phyloP scores from a whole-genome alignment of 371 early-diverging fungal genomes.

The Gilbertella persicaria region DNA sequence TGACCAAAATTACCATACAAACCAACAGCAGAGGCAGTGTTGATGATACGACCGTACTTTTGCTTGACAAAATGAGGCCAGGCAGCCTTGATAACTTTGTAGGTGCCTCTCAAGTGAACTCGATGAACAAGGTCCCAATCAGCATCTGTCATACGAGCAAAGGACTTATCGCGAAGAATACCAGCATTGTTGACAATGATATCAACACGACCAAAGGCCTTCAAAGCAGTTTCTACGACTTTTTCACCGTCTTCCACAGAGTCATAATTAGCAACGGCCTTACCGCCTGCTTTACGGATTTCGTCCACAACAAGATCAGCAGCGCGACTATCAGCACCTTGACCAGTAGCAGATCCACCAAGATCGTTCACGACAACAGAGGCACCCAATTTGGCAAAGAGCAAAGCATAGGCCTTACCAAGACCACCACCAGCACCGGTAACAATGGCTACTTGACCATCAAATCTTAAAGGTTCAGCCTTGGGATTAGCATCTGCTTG shows the following conservation, averaged over 20 bases:
- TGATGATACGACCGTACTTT: constrained; percentile 88
- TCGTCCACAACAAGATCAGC: constrained; percentile 97
- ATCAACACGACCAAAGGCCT: constrained; percentile 94
- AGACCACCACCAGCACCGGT: constrained; percentile 94
- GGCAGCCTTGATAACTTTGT: constrained; percentile 94
- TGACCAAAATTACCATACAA: constrained; percentile 99
- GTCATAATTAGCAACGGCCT: constrained; percentile 98
- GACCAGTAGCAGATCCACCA: constrained; percentile 59
- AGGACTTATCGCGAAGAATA: constrained; percentile 95
- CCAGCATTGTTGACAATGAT: constrained; percentile 98
- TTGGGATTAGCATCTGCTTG: constrained; percentile 58
- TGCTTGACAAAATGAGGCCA: constrained; percentile 96
- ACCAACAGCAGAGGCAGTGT: constrained; percentile 94
- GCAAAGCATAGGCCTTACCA: constrained; percentile 85
- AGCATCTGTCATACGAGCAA: constrained; percentile 92
- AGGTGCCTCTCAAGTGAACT: constrained; percentile 94
- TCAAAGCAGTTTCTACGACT: constrained; percentile 94
- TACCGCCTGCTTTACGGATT: constrained; percentile 89
- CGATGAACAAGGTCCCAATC: constrained; percentile 95
- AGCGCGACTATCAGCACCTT: constrained; percentile 74
- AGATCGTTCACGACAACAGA: constrained; percentile 92
- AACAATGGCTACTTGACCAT: constrained; percentile 85
- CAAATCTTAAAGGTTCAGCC: constrained; percentile 69
- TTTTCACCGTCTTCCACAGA: constrained; percentile 96
- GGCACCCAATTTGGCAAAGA: constrained; percentile 82